Evolutionary conservation across 192 early-diverging fungal species (phyloP).

Genomic region (Podila epicladia): DNA sequence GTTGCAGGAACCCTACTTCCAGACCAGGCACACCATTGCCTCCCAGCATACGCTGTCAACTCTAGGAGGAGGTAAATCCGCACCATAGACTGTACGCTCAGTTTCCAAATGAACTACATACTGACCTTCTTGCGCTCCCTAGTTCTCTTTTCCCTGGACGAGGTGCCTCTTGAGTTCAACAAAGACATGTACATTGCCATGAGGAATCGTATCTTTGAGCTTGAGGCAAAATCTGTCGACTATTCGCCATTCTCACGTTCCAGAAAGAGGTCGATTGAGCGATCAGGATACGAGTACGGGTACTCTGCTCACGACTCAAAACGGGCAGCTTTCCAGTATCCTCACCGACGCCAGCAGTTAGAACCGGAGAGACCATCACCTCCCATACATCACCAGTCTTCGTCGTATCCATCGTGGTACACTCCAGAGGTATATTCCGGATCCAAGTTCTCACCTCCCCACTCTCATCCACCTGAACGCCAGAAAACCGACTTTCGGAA

Average conservation of each 20-base stretch:
- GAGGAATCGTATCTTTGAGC: conserved; percentile 44
- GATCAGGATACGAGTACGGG: conserved; percentile 9
- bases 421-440: conserved; percentile 30
- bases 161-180: conserved; percentile 37
- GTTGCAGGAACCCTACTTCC: conserved; percentile 45
- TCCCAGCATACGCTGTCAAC: conserved; percentile 51
- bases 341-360: neutral
- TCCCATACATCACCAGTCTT: conserved; percentile 2
- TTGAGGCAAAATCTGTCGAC: conserved; percentile 38
- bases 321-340: conserved; percentile 5
- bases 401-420: conserved; percentile 46
- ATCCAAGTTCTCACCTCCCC: conserved; percentile 7
- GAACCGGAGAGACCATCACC: neutral
- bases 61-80: conserved; percentile 35
- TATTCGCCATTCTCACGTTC: conserved; percentile 26
- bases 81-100: neutral
- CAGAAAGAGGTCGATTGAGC: conserved; percentile 27
- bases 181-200: conserved; percentile 43
- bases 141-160: conserved; percentile 44
- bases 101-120: neutral
- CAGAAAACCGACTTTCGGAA: neutral
- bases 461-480: conserved; percentile 3
- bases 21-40: conserved; percentile 39
- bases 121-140: neutral
- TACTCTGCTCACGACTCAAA: conserved; percentile 9